phyloP scores from a whole-genome alignment of 2,329 filamentous ascomycete species.

The Fusarium beomiforme region DNA sequence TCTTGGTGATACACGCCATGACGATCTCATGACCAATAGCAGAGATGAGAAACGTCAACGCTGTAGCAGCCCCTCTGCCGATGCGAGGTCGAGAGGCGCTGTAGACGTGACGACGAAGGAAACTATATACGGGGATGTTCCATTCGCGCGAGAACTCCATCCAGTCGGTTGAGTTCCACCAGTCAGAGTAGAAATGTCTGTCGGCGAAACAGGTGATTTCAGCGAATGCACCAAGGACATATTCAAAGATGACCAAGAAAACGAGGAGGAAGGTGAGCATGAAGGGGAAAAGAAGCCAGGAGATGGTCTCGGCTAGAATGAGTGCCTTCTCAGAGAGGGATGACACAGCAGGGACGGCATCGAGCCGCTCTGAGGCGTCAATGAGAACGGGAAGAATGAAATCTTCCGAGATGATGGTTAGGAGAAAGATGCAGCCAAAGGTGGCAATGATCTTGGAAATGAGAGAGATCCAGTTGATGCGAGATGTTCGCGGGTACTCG shows the following conservation, averaged over 20 bases:
- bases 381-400: slow-evolving; percentile 92
- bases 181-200: slow-evolving; percentile 88
- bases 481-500: slow-evolving; percentile 85
- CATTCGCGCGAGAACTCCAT: slow-evolving; percentile 96
- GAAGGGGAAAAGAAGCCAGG: slow-evolving; percentile 92
- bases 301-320: slow-evolving; percentile 89
- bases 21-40: slow-evolving; percentile 93
- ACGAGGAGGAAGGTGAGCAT: slow-evolving; percentile 96
- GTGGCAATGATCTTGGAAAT: slow-evolving; percentile 87
- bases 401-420: slow-evolving; percentile 91
- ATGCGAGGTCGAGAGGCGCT: slow-evolving; percentile 80
- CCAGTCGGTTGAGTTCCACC: slow-evolving; percentile 86
- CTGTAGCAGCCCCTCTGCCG: slow-evolving; percentile 79
- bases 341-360: slow-evolving; percentile 49
- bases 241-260: slow-evolving; percentile 98
- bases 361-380: slow-evolving; percentile 70
- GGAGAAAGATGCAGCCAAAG: slow-evolving; percentile 95
- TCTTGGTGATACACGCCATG: slow-evolving; percentile 98
- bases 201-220: slow-evolving; percentile 95
- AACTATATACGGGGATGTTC: slow-evolving; percentile 98
- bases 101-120: slow-evolving; percentile 94
- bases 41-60: slow-evolving; percentile 91
- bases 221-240: slow-evolving; percentile 91
- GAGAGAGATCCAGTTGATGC: slow-evolving; percentile 82
- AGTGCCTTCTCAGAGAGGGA: slow-evolving; percentile 74